Base-by-base conservation (phyloP, 2,329 filamentous ascomycete species). In the Neonectria punicea region DNA sequence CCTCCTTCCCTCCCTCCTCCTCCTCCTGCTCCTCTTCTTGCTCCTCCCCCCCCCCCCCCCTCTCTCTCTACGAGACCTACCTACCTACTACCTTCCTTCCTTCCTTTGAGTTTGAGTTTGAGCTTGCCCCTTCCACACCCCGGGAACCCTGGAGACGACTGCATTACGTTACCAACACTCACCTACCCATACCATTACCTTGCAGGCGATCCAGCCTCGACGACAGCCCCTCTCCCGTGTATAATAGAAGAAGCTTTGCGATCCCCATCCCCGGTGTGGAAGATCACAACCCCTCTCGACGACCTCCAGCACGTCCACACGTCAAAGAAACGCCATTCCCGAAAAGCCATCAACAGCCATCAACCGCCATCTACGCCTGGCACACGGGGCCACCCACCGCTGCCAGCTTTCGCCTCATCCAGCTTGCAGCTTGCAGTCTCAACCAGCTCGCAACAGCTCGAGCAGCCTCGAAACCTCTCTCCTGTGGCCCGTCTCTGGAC, bases 11-110 rank as follows among this genome's bases (percentile, higher is more conserved):
- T 20, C 7, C 39, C 39, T 41, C 39, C n/a, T 10, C 69, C 65
- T 71, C 55, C 46, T 57, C 61, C 58, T 49, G 62, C 62, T 62
- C 69, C 67, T 60, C 22, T 61, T 65, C 61, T 25, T 25, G 25
- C 25, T 25, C 25, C 6, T 6, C 67, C 61, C 62, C 59, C 57
- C 62, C 58, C 22, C 55, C 22, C 22, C 36, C 30, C 9, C 50
- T 61, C 59, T 55, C 62, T 61, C 18, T 58, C 36, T 34, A 8
- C 50, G 51, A 32, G 62, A 62, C 51, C 61, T 58, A 25, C 25
- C 25, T 25, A 25, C 25, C 25, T 25, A 25, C 25, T 54, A 59
- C 47, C 50, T 46, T 62, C 53, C 61, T 58, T 55, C 61, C 63
- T 65, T 53, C 53, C 39, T 53, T 61, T 49, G 16, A 28, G 28